Evolutionary conservation across 2,329 filamentous ascomycete genomes (phyloP).

Genomic region (Botrytis fragariae): DNA sequence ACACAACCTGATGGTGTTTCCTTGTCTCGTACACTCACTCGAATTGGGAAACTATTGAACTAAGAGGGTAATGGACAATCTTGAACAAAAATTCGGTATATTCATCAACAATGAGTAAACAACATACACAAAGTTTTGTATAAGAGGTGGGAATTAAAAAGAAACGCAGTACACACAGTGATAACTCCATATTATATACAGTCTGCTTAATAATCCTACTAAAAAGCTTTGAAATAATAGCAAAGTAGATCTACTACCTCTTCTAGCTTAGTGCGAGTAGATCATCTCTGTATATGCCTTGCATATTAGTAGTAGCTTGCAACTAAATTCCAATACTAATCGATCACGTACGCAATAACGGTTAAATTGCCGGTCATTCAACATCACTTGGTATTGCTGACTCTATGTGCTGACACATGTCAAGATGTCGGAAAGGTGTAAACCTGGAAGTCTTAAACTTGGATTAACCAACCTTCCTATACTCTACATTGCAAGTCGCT

Average conservation of each 20-base stretch:
- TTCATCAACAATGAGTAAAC: not conserved
- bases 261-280: not conserved
- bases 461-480: not conserved
- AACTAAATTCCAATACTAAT: not conserved
- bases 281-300: not conserved
- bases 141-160: not conserved
- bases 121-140: not conserved
- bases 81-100: not conserved
- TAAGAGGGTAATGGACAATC: not conserved
- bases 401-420: not conserved
- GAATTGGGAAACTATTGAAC: not conserved
- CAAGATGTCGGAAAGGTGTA: not conserved
- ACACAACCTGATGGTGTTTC: not conserved
- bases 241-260: not conserved
- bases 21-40: not conserved
- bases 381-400: not conserved
- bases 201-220: not conserved
- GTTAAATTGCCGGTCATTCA: not conserved
- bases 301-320: not conserved
- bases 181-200: not conserved
- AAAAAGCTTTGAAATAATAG: not conserved
- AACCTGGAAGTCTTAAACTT: not conserved
- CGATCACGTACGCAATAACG: not conserved
- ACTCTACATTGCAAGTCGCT: not conserved
- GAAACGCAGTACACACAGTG: not conserved